Conservation (phyloP, 2,329 filamentous ascomycete genomes). For the Penicillium sp. region DNA sequence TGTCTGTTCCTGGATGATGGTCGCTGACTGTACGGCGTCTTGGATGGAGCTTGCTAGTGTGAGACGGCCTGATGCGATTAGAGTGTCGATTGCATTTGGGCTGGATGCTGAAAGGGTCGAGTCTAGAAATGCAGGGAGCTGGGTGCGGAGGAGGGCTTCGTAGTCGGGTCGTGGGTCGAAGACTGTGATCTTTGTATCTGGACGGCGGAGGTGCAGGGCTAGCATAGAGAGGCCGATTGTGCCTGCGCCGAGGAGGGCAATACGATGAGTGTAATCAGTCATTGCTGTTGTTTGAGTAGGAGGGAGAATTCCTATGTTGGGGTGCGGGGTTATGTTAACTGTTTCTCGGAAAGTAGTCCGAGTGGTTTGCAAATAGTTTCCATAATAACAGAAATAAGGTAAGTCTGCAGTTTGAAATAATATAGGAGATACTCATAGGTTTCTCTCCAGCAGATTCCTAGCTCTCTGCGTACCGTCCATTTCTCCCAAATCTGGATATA, state of each 20-base stretch:
- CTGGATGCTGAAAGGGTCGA: background rate
- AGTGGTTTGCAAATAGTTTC: no score
- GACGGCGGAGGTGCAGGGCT: slow-evolving; percentile 48
- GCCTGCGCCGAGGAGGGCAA: slow-evolving; percentile 38
- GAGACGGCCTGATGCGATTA: slow-evolving; percentile 31
- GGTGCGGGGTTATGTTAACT: background rate
- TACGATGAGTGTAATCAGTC: slow-evolving; percentile 18
- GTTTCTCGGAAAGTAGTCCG: no score
- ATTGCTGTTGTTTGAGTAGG: background rate
- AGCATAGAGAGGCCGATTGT: slow-evolving; percentile 54
- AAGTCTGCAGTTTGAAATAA: no score
- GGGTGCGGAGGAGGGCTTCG: slow-evolving; percentile 39
- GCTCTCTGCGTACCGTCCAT: background rate
- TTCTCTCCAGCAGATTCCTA: background rate
- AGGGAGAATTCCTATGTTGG: background rate
- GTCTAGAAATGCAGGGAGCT: slow-evolving; percentile 44
- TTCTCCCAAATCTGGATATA: slow-evolving; percentile 4
- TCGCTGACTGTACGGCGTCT: slow-evolving; percentile 45
- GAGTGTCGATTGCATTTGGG: slow-evolving; percentile 16
- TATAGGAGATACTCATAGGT: no score
- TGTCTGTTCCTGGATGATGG: slow-evolving; percentile 57
- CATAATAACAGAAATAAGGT: no score
- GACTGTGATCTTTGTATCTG: slow-evolving; percentile 42
- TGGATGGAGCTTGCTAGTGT: slow-evolving; percentile 30
- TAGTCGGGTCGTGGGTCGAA: slow-evolving; percentile 50